phyloP scores from a whole-genome alignment of 306 rosid species.

The Lithocarpus polystachyus region DNA sequence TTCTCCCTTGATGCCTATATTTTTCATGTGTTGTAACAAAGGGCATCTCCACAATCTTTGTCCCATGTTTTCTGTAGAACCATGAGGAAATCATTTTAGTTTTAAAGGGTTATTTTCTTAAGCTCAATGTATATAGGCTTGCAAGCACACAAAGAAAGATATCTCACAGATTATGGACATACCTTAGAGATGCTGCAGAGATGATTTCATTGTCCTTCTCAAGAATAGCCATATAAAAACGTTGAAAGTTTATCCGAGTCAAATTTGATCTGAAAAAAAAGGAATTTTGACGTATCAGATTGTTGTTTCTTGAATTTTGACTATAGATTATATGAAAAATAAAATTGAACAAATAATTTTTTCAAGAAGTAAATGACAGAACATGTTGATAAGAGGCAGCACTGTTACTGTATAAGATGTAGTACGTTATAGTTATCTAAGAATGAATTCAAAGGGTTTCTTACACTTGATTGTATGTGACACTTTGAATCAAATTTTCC shows the following conservation, averaged over 20 bases:
- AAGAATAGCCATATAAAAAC: slow-evolving; percentile 27
- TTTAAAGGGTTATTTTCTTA: too few species aligned
- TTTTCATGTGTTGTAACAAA: slow-evolving; percentile 28
- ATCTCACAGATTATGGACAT: background rate
- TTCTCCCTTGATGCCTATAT: slow-evolving; percentile 24
- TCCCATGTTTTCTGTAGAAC: slow-evolving; percentile 29
- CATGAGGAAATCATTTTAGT: background rate
- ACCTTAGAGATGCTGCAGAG: slow-evolving; percentile 42
- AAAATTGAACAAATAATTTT: background rate
- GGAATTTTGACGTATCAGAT: background rate
- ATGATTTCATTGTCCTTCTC: slow-evolving; percentile 36
- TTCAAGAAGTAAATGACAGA: too few species aligned
- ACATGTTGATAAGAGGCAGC: too few species aligned
- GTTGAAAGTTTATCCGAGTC: slow-evolving; percentile 23
- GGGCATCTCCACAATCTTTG: slow-evolving; percentile 31
- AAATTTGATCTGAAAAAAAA: slow-evolving; percentile 26
- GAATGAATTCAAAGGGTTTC: background rate
- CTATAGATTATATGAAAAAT: background rate
- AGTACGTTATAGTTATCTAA: too few species aligned
- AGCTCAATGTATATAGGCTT: background rate
- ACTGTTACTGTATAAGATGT: too few species aligned
- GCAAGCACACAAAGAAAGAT: background rate
- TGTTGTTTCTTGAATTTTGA: background rate
- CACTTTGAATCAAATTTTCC: slow-evolving; percentile 21
- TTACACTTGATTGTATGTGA: slow-evolving; percentile 28